Evolutionary conservation across 805 yeast species (phyloP), one percentile per base, ranked within the genome.

Genomic region (Candida piceae): DNA sequence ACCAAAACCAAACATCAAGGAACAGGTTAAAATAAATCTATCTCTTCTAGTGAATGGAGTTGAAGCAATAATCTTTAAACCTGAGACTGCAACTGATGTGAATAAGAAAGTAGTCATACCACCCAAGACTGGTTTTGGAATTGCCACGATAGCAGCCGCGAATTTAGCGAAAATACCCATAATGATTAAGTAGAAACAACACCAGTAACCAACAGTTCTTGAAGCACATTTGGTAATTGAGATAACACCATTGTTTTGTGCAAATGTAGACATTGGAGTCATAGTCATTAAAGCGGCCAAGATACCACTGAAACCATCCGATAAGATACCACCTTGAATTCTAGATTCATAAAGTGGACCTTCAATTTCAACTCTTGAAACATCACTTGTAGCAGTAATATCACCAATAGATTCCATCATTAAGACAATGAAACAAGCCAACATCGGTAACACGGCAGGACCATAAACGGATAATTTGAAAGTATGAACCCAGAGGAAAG

Each of bases 371-470:
- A 82, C 66, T 49, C 95, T 70, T 7, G 95, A 84, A 16, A 89
- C 96, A 60, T 88, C 97, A 40, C 86, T 82, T 29, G 96, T 85
- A 24, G 96, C 96, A 22, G 96, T 86, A 55, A 88, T 82, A 61
- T 88, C 96, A 60, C 96, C 96, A 55, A 88, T 86, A 37, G 95
- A 84, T 66, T 89, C 96, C 87, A 87, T 86, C 76, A 85, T 82
- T 49, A 84, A 63, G 19, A 81, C 86, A 22, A 88, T 69, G 57
- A 78, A 88, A 32, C 87, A 82, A 1, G 96, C 94, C 39, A 88
- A 63, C 66, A 85, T 74, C 4, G 96, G 96, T 36, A 88, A 64
- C 5, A 88, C 93, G 3, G 82, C 76, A 1, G 96, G 96, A 3
- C 85, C 96, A 52, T 88, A 85, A 5, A 88, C 76, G 27, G 67